phyloP scores from a whole-genome alignment of 2,329 filamentous ascomycete species.

The Phoma sp. region DNA sequence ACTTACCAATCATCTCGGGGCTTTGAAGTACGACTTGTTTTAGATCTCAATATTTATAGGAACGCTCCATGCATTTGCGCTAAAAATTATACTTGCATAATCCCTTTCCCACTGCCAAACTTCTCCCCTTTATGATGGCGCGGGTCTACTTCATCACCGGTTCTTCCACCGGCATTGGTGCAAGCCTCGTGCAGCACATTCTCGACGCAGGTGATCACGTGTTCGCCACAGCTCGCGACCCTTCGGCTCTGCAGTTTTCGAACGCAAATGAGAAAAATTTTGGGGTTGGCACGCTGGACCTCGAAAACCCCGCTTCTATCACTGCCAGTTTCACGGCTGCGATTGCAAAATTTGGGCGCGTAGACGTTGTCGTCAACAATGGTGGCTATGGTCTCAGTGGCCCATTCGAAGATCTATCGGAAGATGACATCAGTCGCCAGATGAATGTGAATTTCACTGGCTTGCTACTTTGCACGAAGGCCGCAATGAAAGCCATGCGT shows the following conservation, averaged over 20 bases:
- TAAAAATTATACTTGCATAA: not conserved
- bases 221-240: conserved; percentile 56
- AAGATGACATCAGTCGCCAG: conserved; percentile 2
- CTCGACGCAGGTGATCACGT: conserved; percentile 51
- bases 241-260: conserved; percentile 44
- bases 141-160: conserved; percentile 40
- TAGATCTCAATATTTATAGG: not conserved
- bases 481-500: conserved; percentile 5
- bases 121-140: not conserved
- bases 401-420: conserved; percentile 1
- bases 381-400: conserved; percentile 51
- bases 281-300: conserved; percentile 56
- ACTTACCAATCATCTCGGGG: not conserved
- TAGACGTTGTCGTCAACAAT: conserved; percentile 47
- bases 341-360: conserved; percentile 74
- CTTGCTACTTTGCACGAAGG: conserved; percentile 1
- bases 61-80: not conserved
- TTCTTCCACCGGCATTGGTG: conserved; percentile 57
- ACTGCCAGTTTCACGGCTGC: conserved; percentile 54
- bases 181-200: conserved; percentile 44
- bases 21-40: not conserved
- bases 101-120: not conserved
- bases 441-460: conserved; percentile 5
- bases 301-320: conserved; percentile 51
- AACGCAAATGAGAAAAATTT: conserved; percentile 47